Base-by-base conservation (phyloP, 306 rosid species). In the Lupinus albus region DNA sequence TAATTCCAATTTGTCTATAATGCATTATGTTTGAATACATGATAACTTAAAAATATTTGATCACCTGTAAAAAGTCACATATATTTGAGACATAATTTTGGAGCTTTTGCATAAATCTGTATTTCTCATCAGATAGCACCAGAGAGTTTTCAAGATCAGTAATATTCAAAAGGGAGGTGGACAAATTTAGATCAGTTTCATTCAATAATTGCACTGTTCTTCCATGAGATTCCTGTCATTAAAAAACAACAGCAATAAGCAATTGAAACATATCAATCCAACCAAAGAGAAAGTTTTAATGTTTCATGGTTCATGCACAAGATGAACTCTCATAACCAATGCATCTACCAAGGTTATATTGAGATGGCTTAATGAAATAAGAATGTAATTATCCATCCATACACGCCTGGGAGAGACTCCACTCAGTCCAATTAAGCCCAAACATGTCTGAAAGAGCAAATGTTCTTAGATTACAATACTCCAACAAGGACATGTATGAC, bases 11-110 rank as follows among this genome's bases (percentile, higher is more conserved):
- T 68, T n/a, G 10, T 47, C 33, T 35, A 42, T 18, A 18, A 14
- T 58, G 59, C 45, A 58, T 36, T 39, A 59, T n/a, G 16, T 64
- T 56, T 28, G 59, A 52, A 55, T 64, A 49, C 4, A 48, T 12
- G 38, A 68, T 28, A 52, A 70, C 16, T 49, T 67, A 75, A 75
- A 11, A 51, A 52, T n/a, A 62, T 57, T 58, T 21, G 21, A 53
- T 72, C 52, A 93, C 98, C 98, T 93, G 88, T 79, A 93, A 82
- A 80, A 93, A 88, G 80, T 88, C 91, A 42, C 98, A 93, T 49
- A 89, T 76, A 54, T 79, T 75, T 59, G 95, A 76, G 47, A 93
- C 86, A 83, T 83, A 93, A 59, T 78, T 76, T 4, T 89, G 88
- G 75, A 89, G 96, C 84, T 80, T 79, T 80, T 93, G 98, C 97